These are phyloP conservation scores for Phaeotremella skinneri DNA, from an alignment of 768 basidiomycete genomes.

Conservation along the genomic window DNA sequence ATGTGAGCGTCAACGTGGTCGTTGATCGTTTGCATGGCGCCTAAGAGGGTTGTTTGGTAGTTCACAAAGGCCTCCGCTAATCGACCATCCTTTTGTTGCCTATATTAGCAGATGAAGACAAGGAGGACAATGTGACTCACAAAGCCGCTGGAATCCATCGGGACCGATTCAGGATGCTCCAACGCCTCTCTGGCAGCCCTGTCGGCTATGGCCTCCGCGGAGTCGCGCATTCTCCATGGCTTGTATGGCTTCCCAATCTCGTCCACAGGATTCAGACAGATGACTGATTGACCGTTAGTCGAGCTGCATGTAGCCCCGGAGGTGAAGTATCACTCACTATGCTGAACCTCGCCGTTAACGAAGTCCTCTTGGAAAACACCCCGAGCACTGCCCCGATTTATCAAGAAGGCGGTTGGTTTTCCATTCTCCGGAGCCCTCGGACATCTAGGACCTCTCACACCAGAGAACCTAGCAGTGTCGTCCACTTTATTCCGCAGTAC, in stretches of 20 bases:
- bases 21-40: constrained; percentile 37
- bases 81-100: constrained; percentile 32
- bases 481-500: constrained; percentile 44
- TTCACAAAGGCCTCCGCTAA: constrained; percentile 47
- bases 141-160: constrained; percentile 10
- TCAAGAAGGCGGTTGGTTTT: constrained; percentile 46
- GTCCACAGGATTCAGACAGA: constrained; percentile 48
- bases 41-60: constrained; percentile 49
- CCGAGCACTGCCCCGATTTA: constrained; percentile 48
- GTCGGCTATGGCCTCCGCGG: constrained; percentile 37
- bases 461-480: constrained; percentile 41
- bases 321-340: constrained; percentile 38
- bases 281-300: constrained; percentile 33
- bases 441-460: constrained; percentile 44
- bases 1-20: constrained; percentile 32
- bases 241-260: constrained; percentile 43
- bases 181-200: constrained; percentile 24
- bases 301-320: neutral
- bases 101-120: constrained; percentile 9
- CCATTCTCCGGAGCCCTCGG: constrained; percentile 50
- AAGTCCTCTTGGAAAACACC: constrained; percentile 51
- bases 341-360: constrained; percentile 53
- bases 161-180: constrained; percentile 8
- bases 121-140: constrained; percentile 10
- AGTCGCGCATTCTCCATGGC: constrained; percentile 49